Conservation (phyloP, 1,284 basidiomycete genomes). For the Sporisorium sorghi region DNA sequence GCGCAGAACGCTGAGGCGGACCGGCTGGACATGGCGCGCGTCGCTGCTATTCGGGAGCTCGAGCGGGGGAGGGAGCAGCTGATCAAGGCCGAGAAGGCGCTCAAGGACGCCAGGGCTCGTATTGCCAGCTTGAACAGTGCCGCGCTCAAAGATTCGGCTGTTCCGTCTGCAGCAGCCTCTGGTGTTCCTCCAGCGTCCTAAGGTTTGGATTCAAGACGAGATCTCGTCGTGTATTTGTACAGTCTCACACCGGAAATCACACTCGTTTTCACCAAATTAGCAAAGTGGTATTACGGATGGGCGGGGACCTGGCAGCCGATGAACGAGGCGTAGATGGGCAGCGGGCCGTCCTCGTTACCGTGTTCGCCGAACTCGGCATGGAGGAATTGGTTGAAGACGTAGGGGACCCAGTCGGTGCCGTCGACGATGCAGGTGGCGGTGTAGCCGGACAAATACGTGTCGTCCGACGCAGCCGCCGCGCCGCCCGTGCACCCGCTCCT, state of each 20-base stretch:
- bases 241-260: not conserved
- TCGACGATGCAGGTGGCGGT: conserved; percentile 40
- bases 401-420: conserved; percentile 36
- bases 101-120: conserved; percentile 51
- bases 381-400: conserved; percentile 32
- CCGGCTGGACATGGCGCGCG: conserved; percentile 81
- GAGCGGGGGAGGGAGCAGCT: conserved; percentile 65
- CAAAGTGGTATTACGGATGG: conserved; percentile 4
- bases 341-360: not conserved
- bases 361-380: conserved; percentile 15
- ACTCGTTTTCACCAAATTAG: not conserved
- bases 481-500: conserved; percentile 31
- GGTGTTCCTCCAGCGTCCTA: conserved; percentile 8
- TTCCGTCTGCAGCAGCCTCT: not conserved
- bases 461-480: conserved; percentile 1
- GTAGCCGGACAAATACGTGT: conserved; percentile 22
- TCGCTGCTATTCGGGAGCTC: conserved; percentile 73
- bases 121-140: conserved; percentile 29
- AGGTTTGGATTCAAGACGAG: not conserved
- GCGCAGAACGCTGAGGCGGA: conserved; percentile 84
- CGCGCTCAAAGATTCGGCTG: not conserved
- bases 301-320: conserved; percentile 43
- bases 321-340: conserved; percentile 22
- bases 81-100: conserved; percentile 65
- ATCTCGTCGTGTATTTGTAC: conserved; percentile 7